Evolutionary conservation across 441 rosid genomes (phyloP).

Genomic region (Dalechampia spathulata): DNA sequence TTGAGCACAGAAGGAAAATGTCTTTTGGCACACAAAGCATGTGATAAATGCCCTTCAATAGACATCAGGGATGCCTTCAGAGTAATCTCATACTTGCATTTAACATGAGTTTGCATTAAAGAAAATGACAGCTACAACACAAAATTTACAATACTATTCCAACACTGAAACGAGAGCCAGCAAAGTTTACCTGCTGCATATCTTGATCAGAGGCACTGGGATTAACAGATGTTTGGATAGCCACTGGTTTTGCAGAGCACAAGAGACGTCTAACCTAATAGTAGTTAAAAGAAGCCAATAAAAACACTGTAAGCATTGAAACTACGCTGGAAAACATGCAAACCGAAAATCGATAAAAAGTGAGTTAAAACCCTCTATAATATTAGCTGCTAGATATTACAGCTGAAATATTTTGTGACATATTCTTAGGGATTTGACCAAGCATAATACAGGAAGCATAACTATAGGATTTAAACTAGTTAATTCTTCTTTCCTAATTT

Average conservation of each 20-base stretch:
- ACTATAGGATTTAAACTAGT: too few species aligned
- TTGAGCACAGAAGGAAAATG: not conserved
- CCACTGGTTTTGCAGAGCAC: slow-evolving; percentile 88
- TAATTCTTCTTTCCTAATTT: too few species aligned
- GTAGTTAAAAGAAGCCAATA: slow-evolving; percentile 13
- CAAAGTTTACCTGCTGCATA: slow-evolving; percentile 74
- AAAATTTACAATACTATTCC: not conserved
- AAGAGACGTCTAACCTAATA: slow-evolving; percentile 85
- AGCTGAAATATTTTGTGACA: too few species aligned
- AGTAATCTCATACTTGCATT: not conserved
- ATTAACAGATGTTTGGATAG: slow-evolving; percentile 73
- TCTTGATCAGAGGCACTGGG: slow-evolving; percentile 92
- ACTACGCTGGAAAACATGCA: too few species aligned
- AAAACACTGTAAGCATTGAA: slow-evolving; percentile 4
- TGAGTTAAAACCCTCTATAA: not conserved
- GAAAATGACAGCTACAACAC: not conserved
- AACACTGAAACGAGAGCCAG: slow-evolving; percentile 8
- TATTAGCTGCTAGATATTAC: too few species aligned
- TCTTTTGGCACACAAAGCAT: not conserved
- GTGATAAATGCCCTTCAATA: not conserved
- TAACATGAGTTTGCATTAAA: not conserved
- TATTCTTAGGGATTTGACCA: too few species aligned
- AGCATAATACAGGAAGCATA: too few species aligned
- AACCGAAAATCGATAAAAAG: too few species aligned
- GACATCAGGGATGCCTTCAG: not conserved